Conservation (phyloP, 2,329 filamentous ascomycete species). For the Claviceps humidiphila region DNA sequence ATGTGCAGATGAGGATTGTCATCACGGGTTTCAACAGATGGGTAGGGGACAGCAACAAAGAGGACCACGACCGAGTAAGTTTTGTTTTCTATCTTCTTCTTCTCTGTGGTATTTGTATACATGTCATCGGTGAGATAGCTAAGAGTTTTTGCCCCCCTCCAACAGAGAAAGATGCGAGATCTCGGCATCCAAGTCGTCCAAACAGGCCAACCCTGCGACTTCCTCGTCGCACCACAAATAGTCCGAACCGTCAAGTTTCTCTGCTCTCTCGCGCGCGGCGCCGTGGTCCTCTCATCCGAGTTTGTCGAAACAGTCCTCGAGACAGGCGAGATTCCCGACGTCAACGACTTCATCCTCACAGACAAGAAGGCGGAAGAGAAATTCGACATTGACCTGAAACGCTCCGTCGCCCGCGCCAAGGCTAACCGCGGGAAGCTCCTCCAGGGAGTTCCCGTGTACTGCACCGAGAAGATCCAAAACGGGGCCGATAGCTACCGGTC, state of each 20-base stretch:
- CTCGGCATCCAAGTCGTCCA: conserved; percentile 71
- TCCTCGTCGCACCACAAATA: conserved; percentile 75
- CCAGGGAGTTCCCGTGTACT: conserved; percentile 66
- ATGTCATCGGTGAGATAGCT: conserved; percentile 1
- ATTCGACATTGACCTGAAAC: conserved; percentile 54
- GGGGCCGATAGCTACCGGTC: conserved; percentile 73
- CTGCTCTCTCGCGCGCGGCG: conserved; percentile 68
- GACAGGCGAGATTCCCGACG: conserved; percentile 48
- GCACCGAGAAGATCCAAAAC: conserved; percentile 65
- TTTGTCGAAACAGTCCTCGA: conserved; percentile 72
- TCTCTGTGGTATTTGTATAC: background rate
- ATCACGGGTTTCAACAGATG: conserved; percentile 78
- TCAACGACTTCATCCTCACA: conserved; percentile 52
- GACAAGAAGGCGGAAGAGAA: conserved; percentile 63
- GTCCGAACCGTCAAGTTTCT: conserved; percentile 92
- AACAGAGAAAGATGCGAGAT: conserved; percentile 64
- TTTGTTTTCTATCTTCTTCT: background rate
- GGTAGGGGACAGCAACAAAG: conserved; percentile 58
- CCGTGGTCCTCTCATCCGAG: conserved; percentile 59
- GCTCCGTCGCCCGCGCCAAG: conserved; percentile 57
- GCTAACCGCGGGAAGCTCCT: conserved; percentile 67
- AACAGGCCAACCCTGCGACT: conserved; percentile 64
- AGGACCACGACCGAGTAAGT: conserved; percentile 69
- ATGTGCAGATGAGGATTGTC: conserved; percentile 61
- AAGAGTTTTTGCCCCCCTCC: conserved; percentile 7